phyloP scores from a whole-genome alignment of 2,329 filamentous ascomycete genomes.

The Cryphonectria carpinicola region DNA sequence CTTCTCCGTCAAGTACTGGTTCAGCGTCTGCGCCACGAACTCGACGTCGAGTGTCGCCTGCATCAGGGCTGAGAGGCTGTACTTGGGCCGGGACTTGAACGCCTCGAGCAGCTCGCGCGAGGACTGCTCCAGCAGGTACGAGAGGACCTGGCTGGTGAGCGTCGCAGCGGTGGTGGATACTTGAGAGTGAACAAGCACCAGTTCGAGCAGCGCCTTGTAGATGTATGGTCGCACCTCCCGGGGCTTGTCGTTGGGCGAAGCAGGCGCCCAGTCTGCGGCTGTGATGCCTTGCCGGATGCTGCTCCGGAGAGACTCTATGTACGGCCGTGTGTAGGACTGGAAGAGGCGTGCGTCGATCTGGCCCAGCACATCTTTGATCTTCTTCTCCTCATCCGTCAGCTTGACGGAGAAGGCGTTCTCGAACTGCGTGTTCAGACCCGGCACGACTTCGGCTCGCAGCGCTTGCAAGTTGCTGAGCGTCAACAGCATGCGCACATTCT shows the following conservation, averaged over 20 bases:
- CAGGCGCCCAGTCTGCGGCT: constrained; percentile 71
- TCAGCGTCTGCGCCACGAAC: constrained; percentile 92
- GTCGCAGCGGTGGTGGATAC: constrained; percentile 78
- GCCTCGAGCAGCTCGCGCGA: constrained; percentile 80
- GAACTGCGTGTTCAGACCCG: constrained; percentile 87
- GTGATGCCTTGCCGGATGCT: constrained; percentile 76
- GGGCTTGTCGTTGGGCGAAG: constrained; percentile 57
- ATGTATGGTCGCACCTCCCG: constrained; percentile 84
- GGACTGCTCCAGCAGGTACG: constrained; percentile 82
- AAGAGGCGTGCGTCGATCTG: constrained; percentile 93
- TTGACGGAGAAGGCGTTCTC: constrained; percentile 94
- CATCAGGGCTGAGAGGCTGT: constrained; percentile 82
- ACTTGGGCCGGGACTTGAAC: constrained; percentile 70
- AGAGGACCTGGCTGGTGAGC: constrained; percentile 80
- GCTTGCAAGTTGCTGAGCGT: constrained; percentile 91
- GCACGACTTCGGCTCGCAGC: constrained; percentile 80
- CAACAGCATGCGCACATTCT: constrained; percentile 91
- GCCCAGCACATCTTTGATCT: constrained; percentile 84
- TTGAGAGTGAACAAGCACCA: constrained; percentile 92
- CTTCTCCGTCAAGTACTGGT: constrained; percentile 83
- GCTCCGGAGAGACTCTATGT: constrained; percentile 67
- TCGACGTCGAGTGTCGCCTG: constrained; percentile 97
- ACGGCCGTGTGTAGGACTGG: constrained; percentile 85
- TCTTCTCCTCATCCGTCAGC: constrained; percentile 89
- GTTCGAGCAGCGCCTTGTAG: constrained; percentile 79